phyloP scores from a whole-genome alignment of 306 rosid species.

The Phaseolus lunatus region DNA sequence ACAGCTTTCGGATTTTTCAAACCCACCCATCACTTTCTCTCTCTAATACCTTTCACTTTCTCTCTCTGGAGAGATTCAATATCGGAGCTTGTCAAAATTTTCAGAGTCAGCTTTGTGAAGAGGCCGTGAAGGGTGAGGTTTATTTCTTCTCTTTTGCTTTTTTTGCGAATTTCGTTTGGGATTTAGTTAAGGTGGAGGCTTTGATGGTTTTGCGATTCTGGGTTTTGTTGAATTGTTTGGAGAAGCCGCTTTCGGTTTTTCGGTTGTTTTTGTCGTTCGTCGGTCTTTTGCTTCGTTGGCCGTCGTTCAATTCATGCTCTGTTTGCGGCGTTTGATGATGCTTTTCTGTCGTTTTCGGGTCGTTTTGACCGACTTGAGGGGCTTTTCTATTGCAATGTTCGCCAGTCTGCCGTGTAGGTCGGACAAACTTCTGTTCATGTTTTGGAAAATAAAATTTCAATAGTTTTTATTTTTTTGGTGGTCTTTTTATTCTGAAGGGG shows the following conservation, averaged over 20 bases:
- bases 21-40: constrained; percentile 52
- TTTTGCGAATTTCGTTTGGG: constrained; percentile 42
- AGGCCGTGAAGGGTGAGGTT: constrained; percentile 36
- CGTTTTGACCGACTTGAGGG: constrained; percentile 44
- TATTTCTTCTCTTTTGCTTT: neutral
- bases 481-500: constrained; percentile 5
- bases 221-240: constrained; percentile 50
- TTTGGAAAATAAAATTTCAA: neutral
- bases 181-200: constrained; percentile 36
- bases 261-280: constrained; percentile 35
- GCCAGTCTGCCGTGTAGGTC: constrained; percentile 34
- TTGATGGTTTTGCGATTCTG: constrained; percentile 41
- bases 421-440: constrained; percentile 16
- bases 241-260: constrained; percentile 38
- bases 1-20: constrained; percentile 61
- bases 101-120: constrained; percentile 18
- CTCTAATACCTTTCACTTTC: constrained; percentile 35
- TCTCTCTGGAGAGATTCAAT: constrained; percentile 24
- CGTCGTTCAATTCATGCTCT: constrained; percentile 31
- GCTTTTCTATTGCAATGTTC: constrained; percentile 37
- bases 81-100: constrained; percentile 1
- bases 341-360: constrained; percentile 45
- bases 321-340: constrained; percentile 38
- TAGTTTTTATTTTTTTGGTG: neutral
- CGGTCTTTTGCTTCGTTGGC: constrained; percentile 34